Conservation (phyloP, 331 rosid species). For the Pyrus hybrid region DNA sequence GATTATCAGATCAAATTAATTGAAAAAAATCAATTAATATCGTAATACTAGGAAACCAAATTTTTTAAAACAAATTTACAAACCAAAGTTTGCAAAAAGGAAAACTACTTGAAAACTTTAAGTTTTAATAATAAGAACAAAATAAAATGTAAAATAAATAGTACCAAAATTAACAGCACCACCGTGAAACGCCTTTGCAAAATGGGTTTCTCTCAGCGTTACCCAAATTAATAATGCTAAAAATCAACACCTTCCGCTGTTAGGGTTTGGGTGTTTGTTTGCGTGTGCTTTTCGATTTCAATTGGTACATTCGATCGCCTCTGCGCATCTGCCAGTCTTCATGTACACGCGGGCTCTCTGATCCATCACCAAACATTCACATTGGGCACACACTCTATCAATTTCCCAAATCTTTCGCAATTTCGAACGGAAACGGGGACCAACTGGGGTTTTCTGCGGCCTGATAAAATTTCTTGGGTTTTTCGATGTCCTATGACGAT, state of each 20-base stretch:
- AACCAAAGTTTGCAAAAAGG: too few species aligned
- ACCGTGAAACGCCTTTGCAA: too few species aligned
- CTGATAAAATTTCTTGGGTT: constrained; percentile 3
- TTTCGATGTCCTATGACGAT: constrained; percentile 46
- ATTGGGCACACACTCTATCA: background rate
- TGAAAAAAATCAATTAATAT: too few species aligned
- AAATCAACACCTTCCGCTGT: background rate
- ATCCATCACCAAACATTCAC: background rate
- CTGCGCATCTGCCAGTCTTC: constrained; percentile 8
- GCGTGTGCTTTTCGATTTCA: background rate
- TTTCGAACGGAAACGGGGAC: constrained; percentile 3
- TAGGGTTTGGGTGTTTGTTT: background rate
- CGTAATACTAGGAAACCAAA: too few species aligned
- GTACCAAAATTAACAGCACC: too few species aligned
- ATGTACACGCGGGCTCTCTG: background rate
- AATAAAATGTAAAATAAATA: too few species aligned
- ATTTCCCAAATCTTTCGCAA: background rate
- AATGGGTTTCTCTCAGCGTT: too few species aligned
- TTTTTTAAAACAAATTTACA: too few species aligned
- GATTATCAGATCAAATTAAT: too few species aligned
- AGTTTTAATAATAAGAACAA: too few species aligned
- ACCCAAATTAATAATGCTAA: too few species aligned
- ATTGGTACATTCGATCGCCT: background rate
- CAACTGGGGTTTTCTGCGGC: constrained; percentile 8
- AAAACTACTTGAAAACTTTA: too few species aligned